Conservation (phyloP, 129 eudicot species). For the Pseudognaphalium luteoalbum region DNA sequence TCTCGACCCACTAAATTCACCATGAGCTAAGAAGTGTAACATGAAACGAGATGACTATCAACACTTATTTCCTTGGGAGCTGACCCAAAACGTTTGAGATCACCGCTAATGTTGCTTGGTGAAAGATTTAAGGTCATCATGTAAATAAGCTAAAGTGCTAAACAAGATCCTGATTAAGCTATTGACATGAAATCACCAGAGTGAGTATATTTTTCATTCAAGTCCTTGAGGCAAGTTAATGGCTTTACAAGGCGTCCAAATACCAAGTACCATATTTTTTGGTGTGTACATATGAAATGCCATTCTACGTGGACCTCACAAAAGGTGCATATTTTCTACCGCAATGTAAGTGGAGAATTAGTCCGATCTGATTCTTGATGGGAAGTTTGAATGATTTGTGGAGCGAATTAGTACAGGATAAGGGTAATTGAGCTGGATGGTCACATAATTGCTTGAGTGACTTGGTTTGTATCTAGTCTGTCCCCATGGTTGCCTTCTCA, state of each 20-base stretch:
- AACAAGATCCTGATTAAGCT: neutral
- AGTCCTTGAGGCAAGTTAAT: neutral
- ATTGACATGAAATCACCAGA: constrained; percentile 2
- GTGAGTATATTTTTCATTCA: neutral
- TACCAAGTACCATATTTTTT: constrained; percentile 6
- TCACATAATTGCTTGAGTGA: constrained; percentile 11
- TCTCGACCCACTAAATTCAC: constrained; percentile 9
- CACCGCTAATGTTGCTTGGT: constrained; percentile 7
- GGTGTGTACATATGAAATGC: constrained; percentile 16
- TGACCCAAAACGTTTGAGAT: constrained; percentile 4
- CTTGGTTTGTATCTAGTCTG: constrained; percentile 16
- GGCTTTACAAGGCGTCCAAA: neutral
- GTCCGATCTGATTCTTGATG: constrained; percentile 26
- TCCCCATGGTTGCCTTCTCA: constrained; percentile 3
- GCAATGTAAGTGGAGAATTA: constrained; percentile 28
- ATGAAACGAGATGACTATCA: neutral
- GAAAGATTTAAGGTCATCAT: constrained; percentile 2
- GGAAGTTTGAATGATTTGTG: neutral
- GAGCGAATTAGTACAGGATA: neutral
- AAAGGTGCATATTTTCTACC: constrained; percentile 21
- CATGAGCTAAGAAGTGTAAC: constrained; percentile 5
- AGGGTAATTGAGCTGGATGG: neutral
- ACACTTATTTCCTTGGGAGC: neutral
- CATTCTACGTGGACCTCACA: constrained; percentile 17
- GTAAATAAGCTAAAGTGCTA: neutral